Percentiles rank a stretch among this genome's conserved stretches.
phyloP scores from a whole-genome alignment of 768 basidiomycete species.

The Termitomyces titanicus region DNA sequence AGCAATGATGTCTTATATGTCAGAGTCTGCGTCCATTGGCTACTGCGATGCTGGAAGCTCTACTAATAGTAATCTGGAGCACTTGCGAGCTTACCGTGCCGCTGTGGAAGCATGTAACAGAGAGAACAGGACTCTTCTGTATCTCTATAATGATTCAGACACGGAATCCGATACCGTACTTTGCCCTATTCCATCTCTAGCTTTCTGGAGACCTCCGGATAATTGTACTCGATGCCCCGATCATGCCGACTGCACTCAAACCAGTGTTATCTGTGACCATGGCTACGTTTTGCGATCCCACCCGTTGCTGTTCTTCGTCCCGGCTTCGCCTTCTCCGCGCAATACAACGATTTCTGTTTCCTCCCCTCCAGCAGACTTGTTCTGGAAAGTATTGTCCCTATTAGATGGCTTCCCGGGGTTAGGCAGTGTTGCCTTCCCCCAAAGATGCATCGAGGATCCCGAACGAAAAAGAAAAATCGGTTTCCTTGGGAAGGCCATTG shows the following conservation, averaged over 20 bases:
- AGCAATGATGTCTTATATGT: conserved; percentile 51
- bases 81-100: conserved; percentile 38
- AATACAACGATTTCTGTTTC: conserved; percentile 36
- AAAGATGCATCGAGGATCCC: conserved; percentile 75
- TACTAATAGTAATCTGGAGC: conserved; percentile 56
- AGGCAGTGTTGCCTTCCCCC: conserved; percentile 75
- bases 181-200: conserved; percentile 53
- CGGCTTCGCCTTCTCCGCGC: conserved; percentile 30
- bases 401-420: conserved; percentile 72
- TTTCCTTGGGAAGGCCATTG: conserved; percentile 68
- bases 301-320: conserved; percentile 50
- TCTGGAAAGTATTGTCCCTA: conserved; percentile 45
- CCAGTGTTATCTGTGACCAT: conserved; percentile 59
- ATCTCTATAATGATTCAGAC: conserved; percentile 20
- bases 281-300: conserved; percentile 68
- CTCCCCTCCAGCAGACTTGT: conserved; percentile 33
- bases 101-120: conserved; percentile 53
- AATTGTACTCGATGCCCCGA: conserved; percentile 71
- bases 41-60: conserved; percentile 67
- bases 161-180: conserved; percentile 24
- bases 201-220: conserved; percentile 56
- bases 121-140: conserved; percentile 40
- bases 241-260: conserved; percentile 58
- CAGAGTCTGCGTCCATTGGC: conserved; percentile 66
- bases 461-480: conserved; percentile 71